phyloP scores from a whole-genome alignment of 73 alveolate species.

The Uronychia setigera region DNA sequence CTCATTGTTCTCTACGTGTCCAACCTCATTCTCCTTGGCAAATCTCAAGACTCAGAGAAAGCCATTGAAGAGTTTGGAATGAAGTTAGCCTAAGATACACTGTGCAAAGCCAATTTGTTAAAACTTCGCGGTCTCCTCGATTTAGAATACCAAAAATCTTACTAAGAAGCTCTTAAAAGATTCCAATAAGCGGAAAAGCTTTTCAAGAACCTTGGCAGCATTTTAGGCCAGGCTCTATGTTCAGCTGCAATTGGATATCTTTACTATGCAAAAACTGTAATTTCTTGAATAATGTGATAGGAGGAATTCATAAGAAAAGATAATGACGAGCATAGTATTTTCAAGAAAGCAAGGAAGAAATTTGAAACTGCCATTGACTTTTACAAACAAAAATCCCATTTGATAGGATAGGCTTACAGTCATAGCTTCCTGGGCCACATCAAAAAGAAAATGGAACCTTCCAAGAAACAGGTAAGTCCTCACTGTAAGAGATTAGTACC shows the following conservation, averaged over 20 bases:
- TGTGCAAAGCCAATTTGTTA: not conserved
- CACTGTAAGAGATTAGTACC: not conserved
- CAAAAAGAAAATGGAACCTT: not conserved
- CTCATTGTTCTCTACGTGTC: not conserved
- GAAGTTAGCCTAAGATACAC: not conserved
- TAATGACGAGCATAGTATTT: not conserved
- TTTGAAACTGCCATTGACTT: not conserved
- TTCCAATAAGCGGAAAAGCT: not conserved
- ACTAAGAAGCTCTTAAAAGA: not conserved
- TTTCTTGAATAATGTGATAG: not conserved
- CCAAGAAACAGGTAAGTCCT: not conserved
- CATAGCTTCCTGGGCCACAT: not conserved
- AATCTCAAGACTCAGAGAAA: not conserved
- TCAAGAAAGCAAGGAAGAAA: not conserved
- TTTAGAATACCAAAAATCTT: not conserved
- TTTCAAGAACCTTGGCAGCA: not conserved
- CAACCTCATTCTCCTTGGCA: not conserved
- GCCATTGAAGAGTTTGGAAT: not conserved
- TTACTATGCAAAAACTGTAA: slow-evolving; percentile 6
- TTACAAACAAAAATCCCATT: not conserved
- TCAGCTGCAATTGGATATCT: slow-evolving; percentile 5
- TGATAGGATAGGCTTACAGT: not conserved
- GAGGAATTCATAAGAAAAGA: not conserved
- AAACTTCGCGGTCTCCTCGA: not conserved
- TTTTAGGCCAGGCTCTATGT: not conserved